Conservation (phyloP, 1,139 yeast species). For the Geotrichum bryndzae region DNA sequence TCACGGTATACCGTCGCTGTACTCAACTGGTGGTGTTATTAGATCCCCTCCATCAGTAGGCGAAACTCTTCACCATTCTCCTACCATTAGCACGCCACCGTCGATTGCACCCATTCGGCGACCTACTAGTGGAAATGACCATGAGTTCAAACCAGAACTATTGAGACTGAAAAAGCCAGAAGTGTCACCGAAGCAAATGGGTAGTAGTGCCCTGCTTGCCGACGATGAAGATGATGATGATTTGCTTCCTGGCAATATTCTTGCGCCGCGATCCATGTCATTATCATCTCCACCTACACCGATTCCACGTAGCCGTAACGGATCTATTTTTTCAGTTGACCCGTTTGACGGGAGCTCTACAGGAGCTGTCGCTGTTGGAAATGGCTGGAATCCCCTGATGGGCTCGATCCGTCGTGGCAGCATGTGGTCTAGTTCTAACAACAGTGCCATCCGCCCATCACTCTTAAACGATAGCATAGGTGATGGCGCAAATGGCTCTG, state of each 20-base stretch:
- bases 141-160: constrained; percentile 7
- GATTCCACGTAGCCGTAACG: neutral
- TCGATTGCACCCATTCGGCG: constrained; percentile 18
- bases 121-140: constrained; percentile 17
- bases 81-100: constrained; percentile 6
- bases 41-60: constrained; percentile 9
- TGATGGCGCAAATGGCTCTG: neutral
- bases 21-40: neutral
- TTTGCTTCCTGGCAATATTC: neutral
- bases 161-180: constrained; percentile 18
- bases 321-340: constrained; percentile 8
- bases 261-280: neutral
- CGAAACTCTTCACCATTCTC: constrained; percentile 4
- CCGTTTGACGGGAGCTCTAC: constrained; percentile 3
- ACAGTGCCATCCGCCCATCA: neutral
- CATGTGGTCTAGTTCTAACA: constrained; percentile 15
- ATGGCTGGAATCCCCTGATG: constrained; percentile 13
- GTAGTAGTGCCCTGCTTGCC: constrained; percentile 23
- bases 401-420: constrained; percentile 16
- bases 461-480: neutral
- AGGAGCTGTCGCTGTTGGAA: neutral
- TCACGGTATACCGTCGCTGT: constrained; percentile 7
- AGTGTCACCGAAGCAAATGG: constrained; percentile 25
- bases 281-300: neutral
- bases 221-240: constrained; percentile 24